phyloP scores from a whole-genome alignment of 768 basidiomycete species.

The Naematelia encephala region DNA sequence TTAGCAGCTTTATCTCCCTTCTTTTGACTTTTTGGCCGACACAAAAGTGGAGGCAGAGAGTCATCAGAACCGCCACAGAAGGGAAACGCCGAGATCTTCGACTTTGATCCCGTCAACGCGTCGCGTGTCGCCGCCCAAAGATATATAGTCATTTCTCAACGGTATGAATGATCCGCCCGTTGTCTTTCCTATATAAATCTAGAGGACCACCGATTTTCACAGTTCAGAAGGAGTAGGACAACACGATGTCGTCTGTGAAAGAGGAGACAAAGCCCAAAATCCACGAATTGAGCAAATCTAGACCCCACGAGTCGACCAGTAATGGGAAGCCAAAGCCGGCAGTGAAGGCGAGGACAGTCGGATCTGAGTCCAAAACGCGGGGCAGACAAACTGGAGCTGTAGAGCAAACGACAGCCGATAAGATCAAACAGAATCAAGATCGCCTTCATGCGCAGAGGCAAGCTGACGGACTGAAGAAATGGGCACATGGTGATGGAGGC shows the following conservation, averaged over 20 bases:
- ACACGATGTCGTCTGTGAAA: slow-evolving; percentile 17
- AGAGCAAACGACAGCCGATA: slow-evolving; percentile 69
- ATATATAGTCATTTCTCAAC: slow-evolving; percentile 53
- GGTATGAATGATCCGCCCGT: slow-evolving; percentile 52
- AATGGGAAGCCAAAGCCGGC: slow-evolving; percentile 57
- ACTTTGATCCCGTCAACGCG: background rate
- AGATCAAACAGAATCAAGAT: slow-evolving; percentile 80
- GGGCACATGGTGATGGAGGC: slow-evolving; percentile 74
- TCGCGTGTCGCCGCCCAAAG: slow-evolving; percentile 54
- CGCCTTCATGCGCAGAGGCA: slow-evolving; percentile 76
- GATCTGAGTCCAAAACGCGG: slow-evolving; percentile 81
- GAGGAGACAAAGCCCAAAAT: slow-evolving; percentile 45
- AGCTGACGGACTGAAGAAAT: slow-evolving; percentile 73
- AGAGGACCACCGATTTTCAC: background rate
- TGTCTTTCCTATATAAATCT: background rate
- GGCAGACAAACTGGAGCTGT: slow-evolving; percentile 75
- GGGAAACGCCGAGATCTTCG: background rate
- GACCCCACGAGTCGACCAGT: slow-evolving; percentile 55
- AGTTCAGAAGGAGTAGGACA: background rate
- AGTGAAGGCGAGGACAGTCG: slow-evolving; percentile 57
- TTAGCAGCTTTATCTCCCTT: slow-evolving; percentile 20
- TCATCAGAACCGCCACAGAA: background rate
- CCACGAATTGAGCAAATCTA: slow-evolving; percentile 53
- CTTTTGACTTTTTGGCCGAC: slow-evolving; percentile 25
- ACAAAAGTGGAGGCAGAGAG: slow-evolving; percentile 8